Percentiles rank a stretch among this genome's conserved stretches.
phyloP scores from a whole-genome alignment of 2,329 filamentous ascomycete species.

The Botryotinia convoluta region DNA sequence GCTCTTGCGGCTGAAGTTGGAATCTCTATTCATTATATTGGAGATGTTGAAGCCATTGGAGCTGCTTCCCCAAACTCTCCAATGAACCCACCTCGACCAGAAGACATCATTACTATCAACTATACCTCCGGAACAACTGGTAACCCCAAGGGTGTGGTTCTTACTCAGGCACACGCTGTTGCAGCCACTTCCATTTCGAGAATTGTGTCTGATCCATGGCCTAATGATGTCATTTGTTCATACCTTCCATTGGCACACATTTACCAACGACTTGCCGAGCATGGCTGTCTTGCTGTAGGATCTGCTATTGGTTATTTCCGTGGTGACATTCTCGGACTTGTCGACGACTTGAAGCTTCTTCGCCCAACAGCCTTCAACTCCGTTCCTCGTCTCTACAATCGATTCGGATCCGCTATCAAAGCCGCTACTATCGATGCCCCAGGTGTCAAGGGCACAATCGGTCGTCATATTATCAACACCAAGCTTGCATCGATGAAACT shows the following conservation, averaged over 20 bases:
- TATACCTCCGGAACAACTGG: constrained; percentile 87
- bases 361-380: constrained; percentile 81
- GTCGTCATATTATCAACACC: constrained; percentile 71
- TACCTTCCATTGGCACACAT: constrained; percentile 96
- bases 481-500: constrained; percentile 79
- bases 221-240: constrained; percentile 67
- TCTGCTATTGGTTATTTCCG: constrained; percentile 87
- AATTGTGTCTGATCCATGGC: constrained; percentile 48
- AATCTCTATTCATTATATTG: constrained; percentile 74
- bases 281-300: constrained; percentile 68
- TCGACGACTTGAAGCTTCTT: constrained; percentile 88
- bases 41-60: constrained; percentile 79
- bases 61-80: constrained; percentile 61
- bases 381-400: constrained; percentile 88
- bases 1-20: constrained; percentile 71
- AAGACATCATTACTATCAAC: constrained; percentile 85
- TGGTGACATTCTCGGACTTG: constrained; percentile 79
- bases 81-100: constrained; percentile 67
- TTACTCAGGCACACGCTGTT: constrained; percentile 80
- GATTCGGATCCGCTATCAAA: constrained; percentile 81
- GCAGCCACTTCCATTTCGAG: constrained; percentile 65
- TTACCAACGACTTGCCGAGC: constrained; percentile 81
- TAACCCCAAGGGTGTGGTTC: constrained; percentile 75
- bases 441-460: constrained; percentile 78
- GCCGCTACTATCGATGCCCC: constrained; percentile 73